These are phyloP conservation scores for Lyophyllum shimeji DNA, from an alignment of 768 basidiomycete species.

Conservation along the genomic window DNA sequence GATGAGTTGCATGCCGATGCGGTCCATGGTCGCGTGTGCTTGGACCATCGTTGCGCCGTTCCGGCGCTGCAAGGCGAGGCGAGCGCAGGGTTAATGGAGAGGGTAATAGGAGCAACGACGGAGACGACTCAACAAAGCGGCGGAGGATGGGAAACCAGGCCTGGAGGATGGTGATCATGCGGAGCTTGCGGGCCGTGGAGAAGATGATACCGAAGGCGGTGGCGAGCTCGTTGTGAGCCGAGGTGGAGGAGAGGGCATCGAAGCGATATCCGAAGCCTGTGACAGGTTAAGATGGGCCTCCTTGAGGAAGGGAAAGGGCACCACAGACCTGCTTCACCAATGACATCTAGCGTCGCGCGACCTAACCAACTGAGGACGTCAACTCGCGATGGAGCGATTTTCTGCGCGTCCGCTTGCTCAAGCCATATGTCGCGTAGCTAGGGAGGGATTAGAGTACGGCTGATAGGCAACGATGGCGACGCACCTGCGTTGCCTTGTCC, in stretches of 20 bases:
- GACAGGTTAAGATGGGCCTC: neutral
- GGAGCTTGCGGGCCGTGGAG: conserved; percentile 49
- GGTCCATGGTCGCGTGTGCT: conserved; percentile 46
- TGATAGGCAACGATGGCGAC: conserved; percentile 19
- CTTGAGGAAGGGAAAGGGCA: neutral
- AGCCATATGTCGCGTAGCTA: conserved; percentile 50
- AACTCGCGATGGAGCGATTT: conserved; percentile 27
- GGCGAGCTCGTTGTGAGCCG: conserved; percentile 52
- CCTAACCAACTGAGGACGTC: conserved; percentile 58
- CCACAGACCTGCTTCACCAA: conserved; percentile 61
- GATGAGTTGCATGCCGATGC: conserved; percentile 55
- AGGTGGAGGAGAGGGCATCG: conserved; percentile 40
- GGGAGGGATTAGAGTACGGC: neutral
- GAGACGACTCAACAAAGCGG: conserved; percentile 44
- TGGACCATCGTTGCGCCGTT: conserved; percentile 42
- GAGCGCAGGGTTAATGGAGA: neutral
- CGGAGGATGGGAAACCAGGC: conserved; percentile 58
- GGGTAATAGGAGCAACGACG: neutral
- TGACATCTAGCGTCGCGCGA: conserved; percentile 63
- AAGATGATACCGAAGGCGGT: conserved; percentile 55
- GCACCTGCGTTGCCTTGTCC: conserved; percentile 52
- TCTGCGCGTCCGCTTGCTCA: conserved; percentile 24
- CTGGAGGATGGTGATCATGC: conserved; percentile 51
- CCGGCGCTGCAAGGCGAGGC: conserved; percentile 34
- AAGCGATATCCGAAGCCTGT: conserved; percentile 63